phyloP scores from a whole-genome alignment of 805 yeast species.

The Candida krabiensis region DNA sequence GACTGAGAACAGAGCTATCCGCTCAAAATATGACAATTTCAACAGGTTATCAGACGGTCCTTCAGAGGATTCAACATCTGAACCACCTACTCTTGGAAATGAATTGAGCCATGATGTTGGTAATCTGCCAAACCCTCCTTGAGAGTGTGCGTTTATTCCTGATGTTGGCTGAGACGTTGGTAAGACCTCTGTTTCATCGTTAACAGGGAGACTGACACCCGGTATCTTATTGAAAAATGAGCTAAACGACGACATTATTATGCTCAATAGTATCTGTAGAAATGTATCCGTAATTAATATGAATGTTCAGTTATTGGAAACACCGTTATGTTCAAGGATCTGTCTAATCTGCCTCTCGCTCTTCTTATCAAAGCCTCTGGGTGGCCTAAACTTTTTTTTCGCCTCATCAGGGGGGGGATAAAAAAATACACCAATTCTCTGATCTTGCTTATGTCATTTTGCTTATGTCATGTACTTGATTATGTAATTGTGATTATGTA shows the following conservation, averaged over 20 bases:
- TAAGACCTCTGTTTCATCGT: conserved; percentile 10
- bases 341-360: too few relatives aligned
- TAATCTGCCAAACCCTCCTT: conserved; percentile 3
- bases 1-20: conserved; percentile 70
- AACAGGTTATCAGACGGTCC: conserved; percentile 31
- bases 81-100: conserved; percentile 4
- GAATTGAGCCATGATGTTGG: conserved; percentile 12
- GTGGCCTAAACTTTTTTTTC: too few relatives aligned
- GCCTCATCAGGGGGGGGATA: too few relatives aligned
- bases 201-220: conserved; percentile 21
- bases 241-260: conserved; percentile 11
- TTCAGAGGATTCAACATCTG: neutral
- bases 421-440: too few relatives aligned
- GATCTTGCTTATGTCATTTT: too few relatives aligned
- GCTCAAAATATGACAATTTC: conserved; percentile 66
- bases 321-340: too few relatives aligned
- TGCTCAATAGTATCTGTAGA: neutral
- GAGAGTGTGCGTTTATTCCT: conserved; percentile 5
- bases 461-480: too few relatives aligned
- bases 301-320: neutral
- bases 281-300: neutral
- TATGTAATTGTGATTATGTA: too few relatives aligned
- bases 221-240: conserved; percentile 20
- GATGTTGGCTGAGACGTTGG: too few relatives aligned
- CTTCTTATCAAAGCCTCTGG: too few relatives aligned